Evolutionary conservation across 345 rosid genomes (phyloP).

Genomic region (Barbarea vulgaris): DNA sequence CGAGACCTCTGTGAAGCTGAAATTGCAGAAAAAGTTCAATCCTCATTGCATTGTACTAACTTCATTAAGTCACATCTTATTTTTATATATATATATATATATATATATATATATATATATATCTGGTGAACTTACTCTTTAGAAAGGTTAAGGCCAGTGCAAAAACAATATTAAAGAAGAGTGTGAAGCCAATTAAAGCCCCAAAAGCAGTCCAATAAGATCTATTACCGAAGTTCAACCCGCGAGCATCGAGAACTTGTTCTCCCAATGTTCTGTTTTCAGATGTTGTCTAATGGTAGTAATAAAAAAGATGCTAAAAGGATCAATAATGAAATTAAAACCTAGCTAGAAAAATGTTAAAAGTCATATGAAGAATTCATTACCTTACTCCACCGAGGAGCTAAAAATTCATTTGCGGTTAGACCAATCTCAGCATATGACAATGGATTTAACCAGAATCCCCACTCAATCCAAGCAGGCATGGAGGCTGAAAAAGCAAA

Average conservation of each 20-base stretch:
- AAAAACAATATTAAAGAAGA: slow-evolving; percentile 60
- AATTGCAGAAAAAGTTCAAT: background rate
- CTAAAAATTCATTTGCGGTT: slow-evolving; percentile 60
- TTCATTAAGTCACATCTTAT: slow-evolving; percentile 2
- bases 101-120: no score
- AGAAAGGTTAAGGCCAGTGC: slow-evolving; percentile 55
- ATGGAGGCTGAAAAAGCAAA: slow-evolving; percentile 41
- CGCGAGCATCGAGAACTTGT: slow-evolving; percentile 54
- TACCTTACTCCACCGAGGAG: slow-evolving; percentile 67
- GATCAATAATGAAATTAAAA: background rate
- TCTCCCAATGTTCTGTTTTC: slow-evolving; percentile 45
- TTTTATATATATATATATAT: no score
- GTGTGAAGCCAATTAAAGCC: slow-evolving; percentile 54
- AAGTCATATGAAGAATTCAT: background rate
- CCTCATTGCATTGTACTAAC: background rate
- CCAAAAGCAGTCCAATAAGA: slow-evolving; percentile 57
- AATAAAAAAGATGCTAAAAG: background rate
- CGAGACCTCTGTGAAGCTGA: slow-evolving; percentile 32
- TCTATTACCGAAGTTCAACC: slow-evolving; percentile 54
- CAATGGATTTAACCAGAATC: slow-evolving; percentile 73
- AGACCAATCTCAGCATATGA: slow-evolving; percentile 66
- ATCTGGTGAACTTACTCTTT: slow-evolving; percentile 47
- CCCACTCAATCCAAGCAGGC: slow-evolving; percentile 70
- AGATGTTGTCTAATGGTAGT: slow-evolving; percentile 36
- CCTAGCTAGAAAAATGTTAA: background rate